These are phyloP conservation scores for Rugiboletus extremiorientalis DNA, from an alignment of 1,284 basidiomycete genomes.

Conservation along the genomic window DNA sequence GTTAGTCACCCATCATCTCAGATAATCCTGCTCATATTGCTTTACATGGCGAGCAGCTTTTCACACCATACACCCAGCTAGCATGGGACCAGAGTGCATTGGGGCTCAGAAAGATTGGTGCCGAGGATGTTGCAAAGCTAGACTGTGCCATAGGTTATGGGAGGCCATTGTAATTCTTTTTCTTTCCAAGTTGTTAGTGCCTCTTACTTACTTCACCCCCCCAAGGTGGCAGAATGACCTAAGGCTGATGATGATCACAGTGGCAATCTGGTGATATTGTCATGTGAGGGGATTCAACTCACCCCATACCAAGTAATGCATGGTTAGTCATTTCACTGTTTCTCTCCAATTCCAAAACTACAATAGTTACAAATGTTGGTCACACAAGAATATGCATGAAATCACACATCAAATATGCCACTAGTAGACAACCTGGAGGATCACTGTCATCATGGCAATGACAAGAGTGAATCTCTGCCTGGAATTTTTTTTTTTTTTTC, in stretches of 20 bases:
- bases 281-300: no score
- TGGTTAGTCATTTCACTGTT: no score
- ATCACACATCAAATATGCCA: no score
- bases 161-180: neutral
- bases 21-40: neutral
- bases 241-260: no score
- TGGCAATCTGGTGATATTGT: no score
- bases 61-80: neutral
- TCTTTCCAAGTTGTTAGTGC: neutral
- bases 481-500: slow-evolving; percentile 46
- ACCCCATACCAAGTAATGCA: no score
- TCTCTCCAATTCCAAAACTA: no score
- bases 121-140: neutral
- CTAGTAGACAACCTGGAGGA: neutral
- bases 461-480: slow-evolving; percentile 30
- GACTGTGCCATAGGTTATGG: neutral
- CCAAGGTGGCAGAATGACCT: no score
- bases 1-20: neutral
- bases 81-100: neutral
- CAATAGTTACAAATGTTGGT: no score
- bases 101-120: neutral
- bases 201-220: neutral
- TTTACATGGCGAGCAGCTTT: neutral
- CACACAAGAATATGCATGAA: no score
- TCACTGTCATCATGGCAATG: slow-evolving; percentile 9